These are phyloP conservation scores for Nyssa sinensis DNA, from an alignment of 148 eudicot species.

Conservation along the genomic window DNA sequence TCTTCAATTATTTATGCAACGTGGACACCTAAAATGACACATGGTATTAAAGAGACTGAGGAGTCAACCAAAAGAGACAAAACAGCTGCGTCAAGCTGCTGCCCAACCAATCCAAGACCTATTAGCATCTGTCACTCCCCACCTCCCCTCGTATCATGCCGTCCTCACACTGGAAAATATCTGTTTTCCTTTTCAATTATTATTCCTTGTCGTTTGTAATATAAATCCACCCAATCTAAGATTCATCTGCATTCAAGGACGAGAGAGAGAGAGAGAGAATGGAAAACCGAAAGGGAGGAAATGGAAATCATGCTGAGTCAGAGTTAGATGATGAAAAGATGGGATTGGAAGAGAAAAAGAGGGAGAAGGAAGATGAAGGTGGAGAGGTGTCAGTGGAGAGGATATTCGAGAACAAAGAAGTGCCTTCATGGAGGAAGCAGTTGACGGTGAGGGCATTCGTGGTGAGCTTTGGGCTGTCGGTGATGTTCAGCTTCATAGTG, in stretches of 20 bases:
- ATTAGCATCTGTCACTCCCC: too few species aligned
- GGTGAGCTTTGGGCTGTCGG: not conserved
- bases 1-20: too few species aligned
- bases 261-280: not conserved
- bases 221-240: not conserved
- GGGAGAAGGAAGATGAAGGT: not conserved
- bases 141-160: too few species aligned
- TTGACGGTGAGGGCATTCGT: constrained; percentile 9
- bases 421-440: constrained; percentile 12
- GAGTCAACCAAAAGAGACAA: too few species aligned
- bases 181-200: too few species aligned
- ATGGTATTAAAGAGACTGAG: too few species aligned
- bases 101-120: too few species aligned
- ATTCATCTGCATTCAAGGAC: too few species aligned
- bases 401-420: constrained; percentile 4
- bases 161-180: too few species aligned
- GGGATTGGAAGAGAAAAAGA: not conserved
- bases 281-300: not conserved
- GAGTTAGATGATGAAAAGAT: not conserved
- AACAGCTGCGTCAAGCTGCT: too few species aligned
- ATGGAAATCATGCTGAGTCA: not conserved
- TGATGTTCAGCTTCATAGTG: constrained; percentile 11
- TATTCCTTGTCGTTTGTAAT: too few species aligned
- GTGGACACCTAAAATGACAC: too few species aligned
- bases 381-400: not conserved